These are phyloP conservation scores for Aotearoamyces nothofagi DNA, from an alignment of 2,329 filamentous ascomycete species.

Conservation along the genomic window DNA sequence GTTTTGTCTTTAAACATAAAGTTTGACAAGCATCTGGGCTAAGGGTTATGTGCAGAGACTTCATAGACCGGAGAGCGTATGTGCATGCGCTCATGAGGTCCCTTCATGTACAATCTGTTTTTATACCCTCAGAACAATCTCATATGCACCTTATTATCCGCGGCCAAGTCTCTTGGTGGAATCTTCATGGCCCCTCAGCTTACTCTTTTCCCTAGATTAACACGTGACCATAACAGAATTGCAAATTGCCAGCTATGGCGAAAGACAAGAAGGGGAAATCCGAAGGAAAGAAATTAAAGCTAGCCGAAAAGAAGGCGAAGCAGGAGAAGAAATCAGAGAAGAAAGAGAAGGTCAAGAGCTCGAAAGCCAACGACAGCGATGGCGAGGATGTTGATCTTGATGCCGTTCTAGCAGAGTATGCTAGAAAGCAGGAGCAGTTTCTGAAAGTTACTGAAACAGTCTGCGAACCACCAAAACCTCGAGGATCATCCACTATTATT, in stretches of 20 bases:
- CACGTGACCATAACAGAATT: conserved; percentile 3
- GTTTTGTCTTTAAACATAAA: too few species aligned
- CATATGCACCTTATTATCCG: too few species aligned
- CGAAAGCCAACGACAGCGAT: conserved; percentile 68
- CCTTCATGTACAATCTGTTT: too few species aligned
- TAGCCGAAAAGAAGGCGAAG: conserved; percentile 55
- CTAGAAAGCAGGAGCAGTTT: conserved; percentile 83
- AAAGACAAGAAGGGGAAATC: conserved; percentile 33
- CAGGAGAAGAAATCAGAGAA: conserved; percentile 85
- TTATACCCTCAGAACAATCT: too few species aligned
- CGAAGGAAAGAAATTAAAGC: conserved; percentile 35
- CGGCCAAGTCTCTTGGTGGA: too few species aligned
- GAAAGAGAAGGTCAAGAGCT: conserved; percentile 56
- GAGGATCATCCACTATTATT: conserved; percentile 68
- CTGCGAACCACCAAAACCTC: conserved; percentile 58
- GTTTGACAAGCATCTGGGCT: too few species aligned
- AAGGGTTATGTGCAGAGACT: too few species aligned
- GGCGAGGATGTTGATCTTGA: conserved; percentile 89
- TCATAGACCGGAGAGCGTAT: too few species aligned
- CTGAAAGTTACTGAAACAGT: conserved; percentile 80
- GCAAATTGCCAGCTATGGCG: conserved; percentile 24
- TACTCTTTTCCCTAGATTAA: conserved; percentile 1
- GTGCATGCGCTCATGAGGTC: too few species aligned
- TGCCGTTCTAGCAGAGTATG: conserved; percentile 82
- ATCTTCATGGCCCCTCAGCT: too few species aligned